Conservation (phyloP, 495 filamentous ascomycete genomes). For the Penicillium atrosanguineum region DNA sequence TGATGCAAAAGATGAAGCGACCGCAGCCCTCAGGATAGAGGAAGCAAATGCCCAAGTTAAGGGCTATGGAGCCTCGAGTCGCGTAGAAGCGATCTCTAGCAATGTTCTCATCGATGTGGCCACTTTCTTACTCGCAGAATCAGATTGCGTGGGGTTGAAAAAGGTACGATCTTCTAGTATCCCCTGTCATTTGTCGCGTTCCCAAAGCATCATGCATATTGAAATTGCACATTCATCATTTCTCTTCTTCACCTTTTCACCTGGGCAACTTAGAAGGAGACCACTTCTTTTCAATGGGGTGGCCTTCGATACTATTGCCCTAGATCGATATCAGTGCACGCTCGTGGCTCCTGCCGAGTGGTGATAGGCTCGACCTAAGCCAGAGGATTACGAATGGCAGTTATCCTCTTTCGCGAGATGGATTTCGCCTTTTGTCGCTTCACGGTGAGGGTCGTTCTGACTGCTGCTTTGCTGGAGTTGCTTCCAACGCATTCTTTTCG, state of each 20-base stretch:
- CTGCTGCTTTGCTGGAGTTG: slow-evolving; percentile 12
- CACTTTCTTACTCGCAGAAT: slow-evolving; percentile 65
- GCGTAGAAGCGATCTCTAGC: slow-evolving; percentile 58
- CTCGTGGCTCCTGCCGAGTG: slow-evolving; percentile 27
- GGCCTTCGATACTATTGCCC: slow-evolving; percentile 93
- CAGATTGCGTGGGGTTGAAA: slow-evolving; percentile 57
- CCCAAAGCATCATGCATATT: not conserved
- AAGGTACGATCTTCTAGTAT: slow-evolving; percentile 53
- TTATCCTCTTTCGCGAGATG: slow-evolving; percentile 42
- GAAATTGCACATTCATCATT: no score
- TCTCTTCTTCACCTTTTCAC: not conserved
- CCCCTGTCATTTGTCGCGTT: slow-evolving; percentile 3
- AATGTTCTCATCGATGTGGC: slow-evolving; percentile 77
- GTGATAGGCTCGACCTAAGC: slow-evolving; percentile 11
- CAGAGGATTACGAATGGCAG: slow-evolving; percentile 21
- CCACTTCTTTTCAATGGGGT: slow-evolving; percentile 54
- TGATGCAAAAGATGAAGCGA: slow-evolving; percentile 30
- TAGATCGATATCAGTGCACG: slow-evolving; percentile 46
- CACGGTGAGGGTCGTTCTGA: slow-evolving; percentile 10
- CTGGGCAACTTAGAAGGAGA: slow-evolving; percentile 87
- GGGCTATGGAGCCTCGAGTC: slow-evolving; percentile 73
- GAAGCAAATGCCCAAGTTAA: slow-evolving; percentile 51
- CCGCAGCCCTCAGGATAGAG: slow-evolving; percentile 25
- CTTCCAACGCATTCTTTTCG: slow-evolving; percentile 22
- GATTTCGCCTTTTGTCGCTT: slow-evolving; percentile 52